Evolutionary conservation across 192 early-diverging fungal genomes (phyloP), one percentile per base, ranked within the genome.

Genomic region (Coemansia sp.): DNA sequence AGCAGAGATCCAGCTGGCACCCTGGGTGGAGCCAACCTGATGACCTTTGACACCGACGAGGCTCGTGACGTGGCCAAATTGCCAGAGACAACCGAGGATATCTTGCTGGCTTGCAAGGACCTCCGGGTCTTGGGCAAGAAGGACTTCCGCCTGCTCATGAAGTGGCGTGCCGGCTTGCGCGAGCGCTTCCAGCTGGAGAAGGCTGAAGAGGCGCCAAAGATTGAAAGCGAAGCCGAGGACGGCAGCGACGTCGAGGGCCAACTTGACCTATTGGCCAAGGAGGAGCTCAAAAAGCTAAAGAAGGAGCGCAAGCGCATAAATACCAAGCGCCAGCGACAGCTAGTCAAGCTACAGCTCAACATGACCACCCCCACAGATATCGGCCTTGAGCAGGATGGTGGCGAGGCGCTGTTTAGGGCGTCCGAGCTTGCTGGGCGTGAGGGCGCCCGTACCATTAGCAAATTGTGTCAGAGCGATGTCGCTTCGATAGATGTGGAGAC

Each of bases 121-220:
- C 86, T 99, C 72, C 90, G 91, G 62, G 90, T 97, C 10, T 82
- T 99, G 18, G 94, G 95, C 26, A 96, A 94, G 68, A 91, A 89
- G 74, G 97, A 99, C 67, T 99, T 97, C 70, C 93, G 93, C 77
- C 73, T 68, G 28, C 72, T 99, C 56, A 86, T 99, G 64, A 92
- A 91, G 70, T 99, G 97, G 97, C 84, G 94, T 42, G 86, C 89
- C 13, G 73, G 70, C 4, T 78, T 97, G 50, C 87, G 93, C 65
- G 79, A 89, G 65, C 72, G 78, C 38, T 77, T 75, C 64, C 62
- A 77, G 66, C 50, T 83, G 45, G 81, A 83, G 33, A 75, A 77
- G 69, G 61, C 68, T 6, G 76, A 83, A 35, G 81, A 77, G 26
- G 18, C 59, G 63, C 72, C 81, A 31, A 68, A 74, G 40, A 69